phyloP scores from a whole-genome alignment of 179 eudicot genomes.

The Amaranthus tricolor region DNA sequence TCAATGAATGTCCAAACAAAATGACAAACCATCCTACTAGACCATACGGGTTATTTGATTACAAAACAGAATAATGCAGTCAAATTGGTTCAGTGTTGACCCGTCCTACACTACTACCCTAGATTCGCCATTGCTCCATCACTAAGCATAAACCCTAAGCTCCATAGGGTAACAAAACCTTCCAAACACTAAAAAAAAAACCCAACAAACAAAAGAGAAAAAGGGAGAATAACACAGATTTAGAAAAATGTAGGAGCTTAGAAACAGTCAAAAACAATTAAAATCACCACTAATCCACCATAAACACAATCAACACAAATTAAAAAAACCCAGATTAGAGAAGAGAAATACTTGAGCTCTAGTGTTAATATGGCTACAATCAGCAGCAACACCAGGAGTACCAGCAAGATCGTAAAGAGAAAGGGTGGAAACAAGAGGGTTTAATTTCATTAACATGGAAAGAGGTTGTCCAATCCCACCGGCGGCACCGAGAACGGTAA shows the following conservation, averaged over 20 bases:
- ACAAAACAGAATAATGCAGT: no score
- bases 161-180: neutral
- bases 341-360: slow-evolving; percentile 45
- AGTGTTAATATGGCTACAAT: slow-evolving; percentile 86
- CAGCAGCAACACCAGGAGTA: slow-evolving; percentile 93
- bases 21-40: no score
- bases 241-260: neutral
- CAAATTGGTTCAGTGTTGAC: no score
- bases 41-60: no score
- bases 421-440: slow-evolving; percentile 75
- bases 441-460: slow-evolving; percentile 78
- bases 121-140: no score
- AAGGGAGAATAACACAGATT: neutral
- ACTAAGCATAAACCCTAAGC: no score
- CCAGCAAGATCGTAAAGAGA: slow-evolving; percentile 90
- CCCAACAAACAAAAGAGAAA: neutral
- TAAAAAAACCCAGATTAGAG: neutral
- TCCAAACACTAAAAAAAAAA: neutral
- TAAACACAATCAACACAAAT: neutral
- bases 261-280: neutral
- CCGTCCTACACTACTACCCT: no score
- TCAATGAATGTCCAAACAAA: no score
- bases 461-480: slow-evolving; percentile 96
- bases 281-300: neutral
- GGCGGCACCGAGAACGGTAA: slow-evolving; percentile 77